phyloP scores from a whole-genome alignment of 768 basidiomycete species.

The Guyanaporus albipodus region DNA sequence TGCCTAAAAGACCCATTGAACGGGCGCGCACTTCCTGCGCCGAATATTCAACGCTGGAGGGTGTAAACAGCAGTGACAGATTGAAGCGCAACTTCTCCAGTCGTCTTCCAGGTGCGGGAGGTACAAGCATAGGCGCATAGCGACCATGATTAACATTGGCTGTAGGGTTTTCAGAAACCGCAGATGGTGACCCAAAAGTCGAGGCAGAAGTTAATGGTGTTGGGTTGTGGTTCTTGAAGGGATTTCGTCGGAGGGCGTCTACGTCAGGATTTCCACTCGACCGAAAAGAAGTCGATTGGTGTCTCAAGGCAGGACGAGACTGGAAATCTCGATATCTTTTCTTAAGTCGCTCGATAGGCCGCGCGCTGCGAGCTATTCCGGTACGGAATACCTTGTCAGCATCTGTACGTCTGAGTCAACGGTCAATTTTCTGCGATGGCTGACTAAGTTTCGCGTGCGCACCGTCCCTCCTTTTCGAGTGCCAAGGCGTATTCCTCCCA shows the following conservation, averaged over 20 bases:
- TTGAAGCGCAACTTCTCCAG: constrained; percentile 71
- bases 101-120: constrained; percentile 62
- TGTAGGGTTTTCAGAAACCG: constrained; percentile 34
- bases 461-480: constrained; percentile 77
- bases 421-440: constrained; percentile 6
- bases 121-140: constrained; percentile 72
- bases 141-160: constrained; percentile 40
- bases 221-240: constrained; percentile 35
- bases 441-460: constrained; percentile 27
- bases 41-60: constrained; percentile 76
- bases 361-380: constrained; percentile 77
- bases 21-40: constrained; percentile 79
- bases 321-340: constrained; percentile 78
- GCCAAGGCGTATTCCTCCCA: constrained; percentile 90
- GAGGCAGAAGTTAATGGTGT: constrained; percentile 32
- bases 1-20: constrained; percentile 77
- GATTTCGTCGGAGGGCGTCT: constrained; percentile 32
- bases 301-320: constrained; percentile 38
- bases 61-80: constrained; percentile 67
- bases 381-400: constrained; percentile 79
- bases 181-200: constrained; percentile 16
- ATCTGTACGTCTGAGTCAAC: constrained; percentile 52
- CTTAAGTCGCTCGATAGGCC: constrained; percentile 83
- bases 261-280: constrained; percentile 25
- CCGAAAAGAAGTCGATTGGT: constrained; percentile 22